phyloP scores from a whole-genome alignment of 2,329 filamentous ascomycete genomes.

The Elsinoe ampelina region DNA sequence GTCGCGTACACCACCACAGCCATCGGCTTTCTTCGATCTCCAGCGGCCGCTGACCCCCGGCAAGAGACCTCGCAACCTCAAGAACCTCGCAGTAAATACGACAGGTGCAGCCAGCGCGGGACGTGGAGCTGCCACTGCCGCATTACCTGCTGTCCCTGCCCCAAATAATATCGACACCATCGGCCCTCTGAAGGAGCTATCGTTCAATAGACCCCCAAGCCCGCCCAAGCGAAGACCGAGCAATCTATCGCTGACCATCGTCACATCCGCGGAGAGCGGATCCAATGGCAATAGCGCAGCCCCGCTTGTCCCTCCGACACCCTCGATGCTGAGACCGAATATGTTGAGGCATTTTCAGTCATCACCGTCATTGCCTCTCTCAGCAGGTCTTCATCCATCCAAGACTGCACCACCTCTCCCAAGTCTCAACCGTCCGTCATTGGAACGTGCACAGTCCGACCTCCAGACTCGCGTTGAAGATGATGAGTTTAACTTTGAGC shows the following conservation, averaged over 20 bases:
- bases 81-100: conserved; percentile 70
- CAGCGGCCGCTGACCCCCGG: conserved; percentile 43
- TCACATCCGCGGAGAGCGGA: conserved; percentile 54
- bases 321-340: conserved; percentile 41
- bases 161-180: conserved; percentile 51
- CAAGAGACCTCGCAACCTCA: conserved; percentile 69
- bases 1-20: conserved; percentile 34
- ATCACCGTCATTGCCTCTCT: conserved; percentile 48
- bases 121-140: conserved; percentile 42
- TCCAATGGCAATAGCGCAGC: conserved; percentile 48
- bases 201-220: conserved; percentile 71
- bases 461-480: conserved; percentile 23
- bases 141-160: conserved; percentile 44
- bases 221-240: conserved; percentile 63
- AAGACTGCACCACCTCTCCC: background rate
- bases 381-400: background rate
- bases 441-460: conserved; percentile 10
- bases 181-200: conserved; percentile 43
- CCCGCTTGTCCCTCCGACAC: conserved; percentile 50
- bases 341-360: conserved; percentile 52
- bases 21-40: conserved; percentile 51
- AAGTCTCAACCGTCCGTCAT: background rate
- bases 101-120: conserved; percentile 38
- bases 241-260: conserved; percentile 62
- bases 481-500: conserved; percentile 43